Evolutionary conservation across 768 basidiomycete genomes (phyloP).

Genomic region (Lyophyllum semitale): DNA sequence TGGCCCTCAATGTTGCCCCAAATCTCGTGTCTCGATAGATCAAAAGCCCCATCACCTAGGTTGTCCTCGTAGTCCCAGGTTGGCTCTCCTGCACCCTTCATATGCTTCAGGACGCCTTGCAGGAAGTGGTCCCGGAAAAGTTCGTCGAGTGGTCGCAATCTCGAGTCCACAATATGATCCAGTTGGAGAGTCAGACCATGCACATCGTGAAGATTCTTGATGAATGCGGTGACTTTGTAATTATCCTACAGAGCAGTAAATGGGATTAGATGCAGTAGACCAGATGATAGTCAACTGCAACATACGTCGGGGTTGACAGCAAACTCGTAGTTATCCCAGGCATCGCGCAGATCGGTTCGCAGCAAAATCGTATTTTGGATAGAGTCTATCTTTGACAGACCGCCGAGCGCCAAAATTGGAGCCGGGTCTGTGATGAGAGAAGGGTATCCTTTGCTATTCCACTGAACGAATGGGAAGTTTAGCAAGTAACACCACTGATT

Average conservation of each 20-base stretch:
- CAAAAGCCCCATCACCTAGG: slow-evolving; percentile 5
- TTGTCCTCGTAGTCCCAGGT: no score
- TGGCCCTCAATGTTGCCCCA: slow-evolving; percentile 9
- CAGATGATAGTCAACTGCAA: not conserved
- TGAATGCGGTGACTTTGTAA: slow-evolving; percentile 29
- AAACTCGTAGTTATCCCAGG: slow-evolving; percentile 27
- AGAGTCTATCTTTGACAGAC: slow-evolving; percentile 20
- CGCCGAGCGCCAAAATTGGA: slow-evolving; percentile 12
- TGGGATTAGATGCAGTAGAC: no score
- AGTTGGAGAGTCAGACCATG: slow-evolving; percentile 23
- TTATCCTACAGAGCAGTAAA: no score
- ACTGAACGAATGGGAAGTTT: no score
- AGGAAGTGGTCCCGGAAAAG: slow-evolving; percentile 5
- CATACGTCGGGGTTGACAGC: slow-evolving; percentile 27
- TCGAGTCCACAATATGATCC: slow-evolving; percentile 24
- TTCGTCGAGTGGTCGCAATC: slow-evolving; percentile 1
- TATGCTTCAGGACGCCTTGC: no score
- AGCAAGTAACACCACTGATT: no score
- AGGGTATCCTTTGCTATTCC: no score
- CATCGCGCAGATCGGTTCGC: slow-evolving; percentile 23
- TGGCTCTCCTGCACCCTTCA: no score
- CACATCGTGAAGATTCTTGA: slow-evolving; percentile 24
- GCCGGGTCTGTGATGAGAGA: not conserved
- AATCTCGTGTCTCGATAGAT: slow-evolving; percentile 8
- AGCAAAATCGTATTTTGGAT: slow-evolving; percentile 28